Percentiles rank a stretch among this genome's conserved stretches.
Evolutionary conservation across 2,329 filamentous ascomycete species (phyloP).

Genomic region (Aureobasidium sp.): DNA sequence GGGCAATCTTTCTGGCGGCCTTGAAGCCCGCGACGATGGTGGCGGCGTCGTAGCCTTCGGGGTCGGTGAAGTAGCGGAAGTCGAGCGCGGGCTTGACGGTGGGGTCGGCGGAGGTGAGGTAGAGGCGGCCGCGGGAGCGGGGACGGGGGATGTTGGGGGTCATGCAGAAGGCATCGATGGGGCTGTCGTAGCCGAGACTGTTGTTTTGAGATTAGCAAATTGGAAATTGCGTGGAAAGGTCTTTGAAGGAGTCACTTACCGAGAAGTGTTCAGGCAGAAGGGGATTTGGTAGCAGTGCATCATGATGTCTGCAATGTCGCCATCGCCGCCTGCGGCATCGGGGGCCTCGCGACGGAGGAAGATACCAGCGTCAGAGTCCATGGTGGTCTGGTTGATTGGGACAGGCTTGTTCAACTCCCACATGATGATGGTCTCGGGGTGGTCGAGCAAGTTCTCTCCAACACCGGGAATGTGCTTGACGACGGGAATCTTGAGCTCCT

Average conservation of each 20-base stretch:
- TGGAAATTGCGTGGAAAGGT: too few species aligned
- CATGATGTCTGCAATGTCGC: constrained; percentile 77
- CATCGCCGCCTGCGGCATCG: constrained; percentile 61
- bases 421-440: constrained; percentile 58
- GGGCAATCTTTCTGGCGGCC: constrained; percentile 61
- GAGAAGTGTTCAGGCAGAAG: constrained; percentile 76
- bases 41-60: constrained; percentile 75
- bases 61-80: constrained; percentile 84
- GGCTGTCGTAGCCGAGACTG: constrained; percentile 60
- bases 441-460: constrained; percentile 56
- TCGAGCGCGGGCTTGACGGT: constrained; percentile 72
- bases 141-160: constrained; percentile 84
- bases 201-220: neutral
- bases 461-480: constrained; percentile 53
- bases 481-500: constrained; percentile 42
- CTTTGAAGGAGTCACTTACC: constrained; percentile 14
- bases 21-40: constrained; percentile 74
- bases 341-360: constrained; percentile 72
- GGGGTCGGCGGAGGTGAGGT: constrained; percentile 67
- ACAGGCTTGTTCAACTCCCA: constrained; percentile 76
- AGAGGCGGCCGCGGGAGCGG: constrained; percentile 67
- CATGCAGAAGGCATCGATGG: constrained; percentile 81
- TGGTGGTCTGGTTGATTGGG: constrained; percentile 72
- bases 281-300: constrained; percentile 97
- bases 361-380: constrained; percentile 84